Evolutionary conservation across 208 protist species (phyloP).

Genomic region (Leishmania braziliensis): DNA sequence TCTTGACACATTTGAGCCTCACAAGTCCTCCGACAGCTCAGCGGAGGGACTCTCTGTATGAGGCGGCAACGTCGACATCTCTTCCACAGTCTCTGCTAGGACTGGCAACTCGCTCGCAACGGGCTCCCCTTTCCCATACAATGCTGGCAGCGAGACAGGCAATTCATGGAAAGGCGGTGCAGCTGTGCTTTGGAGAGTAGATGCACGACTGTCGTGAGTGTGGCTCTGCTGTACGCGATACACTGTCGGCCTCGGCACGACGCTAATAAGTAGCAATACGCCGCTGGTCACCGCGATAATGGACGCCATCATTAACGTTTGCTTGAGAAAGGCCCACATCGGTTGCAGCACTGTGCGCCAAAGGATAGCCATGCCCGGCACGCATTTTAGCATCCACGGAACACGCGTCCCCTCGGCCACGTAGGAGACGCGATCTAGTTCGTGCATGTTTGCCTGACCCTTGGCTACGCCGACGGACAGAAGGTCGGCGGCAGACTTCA

Average conservation of each 20-base stretch:
- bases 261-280: conserved; percentile 50
- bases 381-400: conserved; percentile 29
- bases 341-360: conserved; percentile 60
- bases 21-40: not conserved
- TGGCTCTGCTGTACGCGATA: conserved; percentile 3
- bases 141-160: not conserved
- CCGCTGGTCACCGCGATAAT: conserved; percentile 42
- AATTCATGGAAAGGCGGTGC: not conserved
- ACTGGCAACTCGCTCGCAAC: no score
- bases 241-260: conserved; percentile 38
- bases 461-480: conserved; percentile 53
- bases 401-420: conserved; percentile 7
- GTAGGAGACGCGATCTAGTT: conserved; percentile 36
- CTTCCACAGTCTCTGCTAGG: not conserved
- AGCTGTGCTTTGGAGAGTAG: not conserved
- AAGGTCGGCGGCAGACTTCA: conserved; percentile 44
- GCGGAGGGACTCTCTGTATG: no score
- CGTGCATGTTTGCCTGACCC: conserved; percentile 27
- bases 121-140: not conserved
- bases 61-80: not conserved
- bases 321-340: conserved; percentile 61
- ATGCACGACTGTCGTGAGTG: not conserved
- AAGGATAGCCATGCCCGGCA: conserved; percentile 51
- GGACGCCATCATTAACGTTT: conserved; percentile 43
- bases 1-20: not conserved